phyloP scores from a whole-genome alignment of 1,139 yeast species.

The Lodderomyces margitis region DNA sequence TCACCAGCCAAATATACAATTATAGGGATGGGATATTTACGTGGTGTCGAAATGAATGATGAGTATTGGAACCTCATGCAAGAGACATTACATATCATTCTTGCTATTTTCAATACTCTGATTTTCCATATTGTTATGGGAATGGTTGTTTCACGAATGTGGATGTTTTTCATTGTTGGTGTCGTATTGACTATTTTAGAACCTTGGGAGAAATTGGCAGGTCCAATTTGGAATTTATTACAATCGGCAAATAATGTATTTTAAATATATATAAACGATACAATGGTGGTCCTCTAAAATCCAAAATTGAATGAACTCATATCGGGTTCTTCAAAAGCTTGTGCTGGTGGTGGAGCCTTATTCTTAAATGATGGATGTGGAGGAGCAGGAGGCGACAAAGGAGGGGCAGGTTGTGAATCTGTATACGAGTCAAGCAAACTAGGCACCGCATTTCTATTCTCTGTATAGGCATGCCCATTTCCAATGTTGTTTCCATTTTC shows the following conservation, averaged over 20 bases:
- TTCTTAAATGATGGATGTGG: not conserved
- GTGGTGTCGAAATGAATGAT: not conserved
- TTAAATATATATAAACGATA: not conserved
- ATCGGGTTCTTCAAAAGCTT: conserved; percentile 70
- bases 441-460: conserved; percentile 5
- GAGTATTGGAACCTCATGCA: conserved; percentile 10
- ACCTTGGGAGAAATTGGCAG: conserved; percentile 16
- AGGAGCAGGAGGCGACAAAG: not conserved
- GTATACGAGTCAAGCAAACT: conserved; percentile 6
- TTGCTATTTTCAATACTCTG: conserved; percentile 20
- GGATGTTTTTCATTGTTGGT: conserved; percentile 20
- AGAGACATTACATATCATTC: conserved; percentile 16
- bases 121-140: conserved; percentile 18
- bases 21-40: not conserved
- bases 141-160: conserved; percentile 19
- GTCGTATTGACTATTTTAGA: conserved; percentile 13
- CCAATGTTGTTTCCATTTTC: not conserved
- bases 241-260: conserved; percentile 11
- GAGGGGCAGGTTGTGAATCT: not conserved
- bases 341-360: conserved; percentile 46
- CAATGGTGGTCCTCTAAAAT: conserved; percentile 20
- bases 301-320: conserved; percentile 77
- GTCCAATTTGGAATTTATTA: conserved; percentile 12
- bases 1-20: not conserved
- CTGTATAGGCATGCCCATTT: conserved; percentile 6